phyloP scores from a whole-genome alignment of 257 asterid genomes.

The Lithospermum erythrorhizon region DNA sequence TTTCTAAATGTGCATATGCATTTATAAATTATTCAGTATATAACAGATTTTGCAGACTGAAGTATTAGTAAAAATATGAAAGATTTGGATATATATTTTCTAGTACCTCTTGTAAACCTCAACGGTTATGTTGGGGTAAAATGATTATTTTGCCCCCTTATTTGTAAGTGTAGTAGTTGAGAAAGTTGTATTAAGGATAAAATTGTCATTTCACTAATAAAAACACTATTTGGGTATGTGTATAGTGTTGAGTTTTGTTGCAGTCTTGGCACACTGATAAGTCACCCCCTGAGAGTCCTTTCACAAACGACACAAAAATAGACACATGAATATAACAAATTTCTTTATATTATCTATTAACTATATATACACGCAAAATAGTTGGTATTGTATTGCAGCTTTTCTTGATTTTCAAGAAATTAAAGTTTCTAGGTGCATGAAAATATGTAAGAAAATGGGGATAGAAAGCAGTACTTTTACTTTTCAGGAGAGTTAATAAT shows the following conservation, averaged over 20 bases:
- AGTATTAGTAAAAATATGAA: constrained; percentile 9
- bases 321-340: not conserved
- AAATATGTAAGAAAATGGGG: not conserved
- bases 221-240: no score
- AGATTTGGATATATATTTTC: constrained; percentile 15
- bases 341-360: no score
- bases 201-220: no score
- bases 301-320: not conserved
- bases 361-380: no score
- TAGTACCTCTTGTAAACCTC: constrained; percentile 3
- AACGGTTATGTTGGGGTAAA: no score
- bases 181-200: no score
- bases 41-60: constrained; percentile 22
- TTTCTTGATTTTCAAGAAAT: not conserved
- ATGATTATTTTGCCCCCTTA: no score
- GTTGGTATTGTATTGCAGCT: not conserved
- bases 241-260: not conserved
- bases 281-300: not conserved
- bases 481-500: no score
- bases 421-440: no score
- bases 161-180: no score
- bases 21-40: constrained; percentile 13
- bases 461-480: not conserved
- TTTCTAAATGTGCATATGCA: constrained; percentile 13
- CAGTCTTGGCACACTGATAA: not conserved